Percentiles rank a stretch among this genome's conserved stretches.
Evolutionary conservation across 768 basidiomycete species (phyloP).

Genomic region (Tulasnella sp.): DNA sequence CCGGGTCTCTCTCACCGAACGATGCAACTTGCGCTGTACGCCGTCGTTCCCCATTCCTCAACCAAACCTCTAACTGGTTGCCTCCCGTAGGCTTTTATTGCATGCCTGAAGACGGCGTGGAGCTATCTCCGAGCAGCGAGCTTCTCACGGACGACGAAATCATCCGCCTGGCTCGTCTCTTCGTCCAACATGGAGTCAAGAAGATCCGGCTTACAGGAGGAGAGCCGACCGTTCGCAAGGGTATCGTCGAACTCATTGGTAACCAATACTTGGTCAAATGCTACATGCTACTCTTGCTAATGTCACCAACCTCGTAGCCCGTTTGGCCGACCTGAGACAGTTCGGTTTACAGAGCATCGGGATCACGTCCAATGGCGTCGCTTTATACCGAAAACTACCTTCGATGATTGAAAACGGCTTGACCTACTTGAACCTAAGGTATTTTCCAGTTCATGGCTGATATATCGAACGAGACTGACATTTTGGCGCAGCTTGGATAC

Average conservation of each 20-base stretch:
- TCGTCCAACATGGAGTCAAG: slow-evolving; percentile 68
- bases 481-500: slow-evolving; percentile 55
- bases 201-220: slow-evolving; percentile 86
- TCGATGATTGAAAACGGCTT: slow-evolving; percentile 56
- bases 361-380: slow-evolving; percentile 77
- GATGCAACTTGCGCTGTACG: slow-evolving; percentile 76
- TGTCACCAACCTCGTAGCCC: slow-evolving; percentile 31
- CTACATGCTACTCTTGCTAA: background rate
- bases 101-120: slow-evolving; percentile 73
- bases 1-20: slow-evolving; percentile 76
- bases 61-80: background rate
- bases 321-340: slow-evolving; percentile 46
- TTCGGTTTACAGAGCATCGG: slow-evolving; percentile 61
- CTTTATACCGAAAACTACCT: slow-evolving; percentile 60
- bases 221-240: slow-evolving; percentile 75
- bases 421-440: slow-evolving; percentile 52
- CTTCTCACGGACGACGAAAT: slow-evolving; percentile 69
- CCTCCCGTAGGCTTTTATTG: slow-evolving; percentile 67
- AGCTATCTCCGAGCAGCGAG: slow-evolving; percentile 54
- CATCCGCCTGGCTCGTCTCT: slow-evolving; percentile 56
- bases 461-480: background rate
- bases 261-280: slow-evolving; percentile 19
- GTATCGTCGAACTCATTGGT: slow-evolving; percentile 58
- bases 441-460: background rate
- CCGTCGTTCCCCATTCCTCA: background rate